phyloP scores from a whole-genome alignment of 1,284 basidiomycete species.

The Fomitopsis palustris region DNA sequence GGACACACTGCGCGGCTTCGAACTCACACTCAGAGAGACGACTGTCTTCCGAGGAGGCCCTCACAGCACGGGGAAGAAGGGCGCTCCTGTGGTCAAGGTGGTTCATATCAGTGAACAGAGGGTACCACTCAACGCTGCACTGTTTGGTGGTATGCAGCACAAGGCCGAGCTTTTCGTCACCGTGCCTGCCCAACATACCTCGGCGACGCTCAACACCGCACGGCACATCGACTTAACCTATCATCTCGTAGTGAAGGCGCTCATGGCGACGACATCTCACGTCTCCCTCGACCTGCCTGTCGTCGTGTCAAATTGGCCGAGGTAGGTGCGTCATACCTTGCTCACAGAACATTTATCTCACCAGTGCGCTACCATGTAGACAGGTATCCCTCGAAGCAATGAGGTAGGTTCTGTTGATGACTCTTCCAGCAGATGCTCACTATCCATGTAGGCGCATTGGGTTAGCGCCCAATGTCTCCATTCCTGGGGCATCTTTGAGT shows the following conservation, averaged over 20 bases:
- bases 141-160: conserved; percentile 70
- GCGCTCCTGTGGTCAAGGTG: conserved; percentile 52
- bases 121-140: conserved; percentile 63
- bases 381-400: conserved; percentile 64
- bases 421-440: background rate
- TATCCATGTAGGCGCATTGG: conserved; percentile 59
- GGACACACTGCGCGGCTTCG: conserved; percentile 73
- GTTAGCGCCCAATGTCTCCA: conserved; percentile 58
- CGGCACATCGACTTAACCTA: conserved; percentile 82
- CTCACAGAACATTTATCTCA: background rate
- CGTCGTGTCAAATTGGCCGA: conserved; percentile 79
- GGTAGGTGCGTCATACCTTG: conserved; percentile 34
- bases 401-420: conserved; percentile 36
- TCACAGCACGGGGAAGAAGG: conserved; percentile 49
- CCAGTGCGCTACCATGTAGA: conserved; percentile 31
- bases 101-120: conserved; percentile 59
- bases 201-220: conserved; percentile 73
- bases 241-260: conserved; percentile 69
- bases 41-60: conserved; percentile 63
- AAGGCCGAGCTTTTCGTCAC: conserved; percentile 65
- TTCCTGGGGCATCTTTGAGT: conserved; percentile 10
- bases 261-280: conserved; percentile 64
- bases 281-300: conserved; percentile 71
- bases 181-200: conserved; percentile 68
- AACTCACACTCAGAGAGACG: conserved; percentile 74